Evolutionary conservation across 2,329 filamentous ascomycete species (phyloP).

Genomic region (Paraphoma sp.): DNA sequence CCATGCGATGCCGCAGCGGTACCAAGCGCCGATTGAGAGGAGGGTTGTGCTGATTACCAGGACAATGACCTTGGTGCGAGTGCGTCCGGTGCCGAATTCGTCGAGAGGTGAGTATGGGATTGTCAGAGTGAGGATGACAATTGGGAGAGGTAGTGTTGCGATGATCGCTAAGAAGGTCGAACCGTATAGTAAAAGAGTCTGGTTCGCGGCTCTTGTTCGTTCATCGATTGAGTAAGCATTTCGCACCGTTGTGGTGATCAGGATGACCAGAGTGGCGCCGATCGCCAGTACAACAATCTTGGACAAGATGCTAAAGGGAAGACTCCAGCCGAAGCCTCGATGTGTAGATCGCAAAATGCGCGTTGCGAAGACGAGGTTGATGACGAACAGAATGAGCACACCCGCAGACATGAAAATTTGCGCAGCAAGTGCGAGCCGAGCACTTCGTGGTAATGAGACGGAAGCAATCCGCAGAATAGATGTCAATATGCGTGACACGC

Average conservation of each 20-base stretch:
- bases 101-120: slow-evolving; percentile 50
- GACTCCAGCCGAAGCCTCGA: slow-evolving; percentile 73
- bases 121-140: slow-evolving; percentile 58
- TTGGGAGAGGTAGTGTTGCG: slow-evolving; percentile 70
- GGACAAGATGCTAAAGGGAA: slow-evolving; percentile 59
- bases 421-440: slow-evolving; percentile 62
- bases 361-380: slow-evolving; percentile 80
- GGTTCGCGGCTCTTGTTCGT: slow-evolving; percentile 59
- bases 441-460: slow-evolving; percentile 45
- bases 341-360: slow-evolving; percentile 77
- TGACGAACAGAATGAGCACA: slow-evolving; percentile 75
- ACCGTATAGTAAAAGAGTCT: slow-evolving; percentile 69
- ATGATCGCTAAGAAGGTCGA: slow-evolving; percentile 67
- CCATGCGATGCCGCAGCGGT: slow-evolving; percentile 68
- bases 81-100: slow-evolving; percentile 73
- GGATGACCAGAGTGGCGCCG: slow-evolving; percentile 65
- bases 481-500: slow-evolving; percentile 52
- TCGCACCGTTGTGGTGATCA: slow-evolving; percentile 70
- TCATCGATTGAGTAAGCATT: slow-evolving; percentile 69
- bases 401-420: slow-evolving; percentile 76
- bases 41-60: slow-evolving; percentile 65
- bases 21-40: slow-evolving; percentile 72
- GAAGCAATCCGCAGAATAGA: slow-evolving; percentile 46
- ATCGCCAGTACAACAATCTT: slow-evolving; percentile 66
- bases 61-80: slow-evolving; percentile 70